A percentile compares a stretch with the other conserved stretches of the same genome.
Evolutionary conservation across 148 eudicot species (phyloP).

Genomic region (Talinum fruticosum): DNA sequence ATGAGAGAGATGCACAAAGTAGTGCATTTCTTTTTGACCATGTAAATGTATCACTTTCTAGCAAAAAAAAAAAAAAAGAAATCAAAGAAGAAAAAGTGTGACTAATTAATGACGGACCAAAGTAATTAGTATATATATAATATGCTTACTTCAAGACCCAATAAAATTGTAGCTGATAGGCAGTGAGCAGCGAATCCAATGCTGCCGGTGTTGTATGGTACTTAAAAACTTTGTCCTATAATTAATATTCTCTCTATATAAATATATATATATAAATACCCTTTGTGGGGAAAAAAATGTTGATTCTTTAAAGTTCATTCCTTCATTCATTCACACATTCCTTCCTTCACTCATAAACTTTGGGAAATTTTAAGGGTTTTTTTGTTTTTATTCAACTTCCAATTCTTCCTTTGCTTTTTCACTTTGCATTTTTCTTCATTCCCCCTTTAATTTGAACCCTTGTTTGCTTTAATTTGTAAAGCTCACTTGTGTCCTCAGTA

Average conservation of each 20-base stretch:
- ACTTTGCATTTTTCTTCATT: constrained; percentile 25
- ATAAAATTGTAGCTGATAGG: constrained; percentile 6
- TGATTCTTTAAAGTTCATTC: constrained; percentile 34
- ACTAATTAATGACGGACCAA: too few species aligned
- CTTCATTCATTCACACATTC: constrained; percentile 11
- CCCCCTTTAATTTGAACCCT: constrained; percentile 30
- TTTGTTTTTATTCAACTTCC: constrained; percentile 34
- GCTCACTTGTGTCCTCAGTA: constrained; percentile 33
- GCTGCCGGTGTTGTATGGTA: constrained; percentile 15
- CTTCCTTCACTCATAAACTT: constrained; percentile 6
- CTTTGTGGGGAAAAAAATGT: constrained; percentile 16
- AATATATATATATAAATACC: too few species aligned
- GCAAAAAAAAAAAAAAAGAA: too few species aligned
- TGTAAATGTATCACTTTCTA: background rate
- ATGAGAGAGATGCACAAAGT: background rate
- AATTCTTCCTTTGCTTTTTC: constrained; percentile 14
- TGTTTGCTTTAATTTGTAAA: constrained; percentile 27
- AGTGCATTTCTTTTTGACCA: background rate
- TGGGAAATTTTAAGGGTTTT: constrained; percentile 30
- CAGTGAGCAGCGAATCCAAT: constrained; percentile 16
- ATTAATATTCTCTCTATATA: constrained; percentile 3
- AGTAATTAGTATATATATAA: background rate
- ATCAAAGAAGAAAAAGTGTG: background rate
- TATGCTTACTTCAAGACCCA: background rate
- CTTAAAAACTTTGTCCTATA: constrained; percentile 24